These are phyloP conservation scores for Gaeumannomyces tritici DNA, from an alignment of 2,329 filamentous ascomycete species.

Conservation along the genomic window DNA sequence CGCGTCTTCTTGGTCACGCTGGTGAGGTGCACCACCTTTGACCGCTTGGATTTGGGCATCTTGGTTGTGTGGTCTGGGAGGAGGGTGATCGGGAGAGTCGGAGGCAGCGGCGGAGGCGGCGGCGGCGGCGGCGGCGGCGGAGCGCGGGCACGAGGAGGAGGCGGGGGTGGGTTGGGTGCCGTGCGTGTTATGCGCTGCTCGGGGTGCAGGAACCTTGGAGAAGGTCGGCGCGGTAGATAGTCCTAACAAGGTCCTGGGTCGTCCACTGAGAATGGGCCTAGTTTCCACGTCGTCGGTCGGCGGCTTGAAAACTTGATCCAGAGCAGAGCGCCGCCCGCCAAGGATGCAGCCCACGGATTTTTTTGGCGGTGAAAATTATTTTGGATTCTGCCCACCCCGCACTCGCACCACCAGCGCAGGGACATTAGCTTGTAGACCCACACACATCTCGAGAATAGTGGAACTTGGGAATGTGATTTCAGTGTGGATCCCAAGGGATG, in stretches of 20 bases:
- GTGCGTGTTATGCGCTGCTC: too few species aligned
- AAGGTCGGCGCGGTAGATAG: background rate
- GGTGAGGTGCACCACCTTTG: slow-evolving; percentile 80
- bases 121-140: too few species aligned
- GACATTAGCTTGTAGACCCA: too few species aligned
- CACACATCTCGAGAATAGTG: too few species aligned
- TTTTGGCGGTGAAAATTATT: background rate
- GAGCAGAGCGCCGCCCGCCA: background rate
- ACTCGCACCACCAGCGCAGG: background rate
- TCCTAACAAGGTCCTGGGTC: too few species aligned
- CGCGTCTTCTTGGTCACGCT: slow-evolving; percentile 87
- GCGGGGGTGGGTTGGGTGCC: background rate
- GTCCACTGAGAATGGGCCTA: too few species aligned
- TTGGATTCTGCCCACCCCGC: background rate
- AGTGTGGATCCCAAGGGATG: too few species aligned
- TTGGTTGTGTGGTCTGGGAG: slow-evolving; percentile 14
- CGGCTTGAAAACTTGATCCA: background rate
- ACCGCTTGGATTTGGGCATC: slow-evolving; percentile 97
- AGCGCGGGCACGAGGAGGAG: too few species aligned
- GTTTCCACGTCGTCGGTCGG: background rate
- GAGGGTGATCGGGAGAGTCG: too few species aligned
- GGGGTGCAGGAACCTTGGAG: too few species aligned
- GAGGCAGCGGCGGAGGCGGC: too few species aligned
- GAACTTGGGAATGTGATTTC: too few species aligned
- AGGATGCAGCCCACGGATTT: slow-evolving; percentile 1